Evolutionary conservation across 495 filamentous ascomycete species (phyloP), one percentile per base, ranked within the genome.

Genomic region (Penicillium paxilli): DNA sequence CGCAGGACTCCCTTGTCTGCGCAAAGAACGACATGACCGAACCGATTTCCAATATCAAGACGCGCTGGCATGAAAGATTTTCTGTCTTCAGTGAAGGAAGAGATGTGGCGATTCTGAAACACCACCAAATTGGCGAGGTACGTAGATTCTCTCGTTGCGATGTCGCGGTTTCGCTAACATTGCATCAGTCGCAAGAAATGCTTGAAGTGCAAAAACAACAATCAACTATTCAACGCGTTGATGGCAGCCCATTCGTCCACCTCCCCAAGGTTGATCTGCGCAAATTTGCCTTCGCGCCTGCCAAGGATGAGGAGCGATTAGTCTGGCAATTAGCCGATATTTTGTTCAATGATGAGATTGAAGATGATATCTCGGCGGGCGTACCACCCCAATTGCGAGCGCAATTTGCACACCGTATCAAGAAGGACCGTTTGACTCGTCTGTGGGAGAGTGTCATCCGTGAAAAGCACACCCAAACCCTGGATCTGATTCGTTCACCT

Each of bases 311-410:
- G 42, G 75, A 78, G 57, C 63, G 71, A 52, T 28, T 76, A 55
- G 57, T 73, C 4, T 79, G 76, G 76, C 68, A 72, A 41, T 78
- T 97, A 49, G 87, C 89, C n/a, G 85, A 87, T 45, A 81, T 96
- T 24, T 80, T 98, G 17, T 98, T 94, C 64, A 92, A 96, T 54
- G 82, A 87, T 14, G 67, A 81, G 7, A 67, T 78, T 6, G 71
- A 80, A 32, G 67, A 75, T 42, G 73, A 77, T 16, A 73, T 74
- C 25, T 75, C 74, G 4, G 73, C 66, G 1, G 70, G 71, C 51
- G 63, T 80, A 11, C 75, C 75, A 41, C 54, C 67, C 21, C 63
- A 73, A 24, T 55, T 77, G 35, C 69, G 71, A 47, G 25, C 60
- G 0, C 72, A 73, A 45, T 80, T 73, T 38, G 60, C 72, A 2